phyloP scores from a whole-genome alignment of 2,329 filamentous ascomycete species.

The Whalleya microplaca region DNA sequence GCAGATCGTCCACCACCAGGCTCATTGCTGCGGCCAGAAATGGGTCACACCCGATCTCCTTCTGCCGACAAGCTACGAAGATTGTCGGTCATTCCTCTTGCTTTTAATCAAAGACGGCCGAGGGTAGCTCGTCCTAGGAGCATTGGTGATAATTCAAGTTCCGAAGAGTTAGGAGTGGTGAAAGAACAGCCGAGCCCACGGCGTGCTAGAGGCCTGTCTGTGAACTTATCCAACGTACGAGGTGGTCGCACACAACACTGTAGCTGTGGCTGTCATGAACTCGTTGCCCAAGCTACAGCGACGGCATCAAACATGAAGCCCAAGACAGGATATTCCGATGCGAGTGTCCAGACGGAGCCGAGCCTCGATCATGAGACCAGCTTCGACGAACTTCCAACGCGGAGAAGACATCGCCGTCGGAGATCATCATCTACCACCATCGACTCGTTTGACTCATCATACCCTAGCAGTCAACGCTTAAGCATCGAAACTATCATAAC shows the following conservation, averaged over 20 bases:
- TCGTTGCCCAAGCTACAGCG: not conserved
- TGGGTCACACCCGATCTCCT: slow-evolving; percentile 19
- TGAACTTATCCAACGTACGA: not conserved
- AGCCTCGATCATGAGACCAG: not conserved
- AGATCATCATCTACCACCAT: slow-evolving; percentile 19
- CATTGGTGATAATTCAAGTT: slow-evolving; percentile 12
- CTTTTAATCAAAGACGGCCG: slow-evolving; percentile 19
- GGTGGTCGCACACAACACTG: not conserved
- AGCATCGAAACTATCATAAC: slow-evolving; percentile 31
- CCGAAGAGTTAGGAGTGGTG: slow-evolving; percentile 24
- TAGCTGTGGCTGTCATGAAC: slow-evolving; percentile 5
- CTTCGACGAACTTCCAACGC: slow-evolving; percentile 1
- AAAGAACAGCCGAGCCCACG: not conserved
- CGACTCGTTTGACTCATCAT: slow-evolving; percentile 20
- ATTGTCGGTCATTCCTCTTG: slow-evolving; percentile 20
- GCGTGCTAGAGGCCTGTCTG: not conserved
- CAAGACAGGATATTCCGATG: slow-evolving; percentile 29
- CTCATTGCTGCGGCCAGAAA: slow-evolving; percentile 4
- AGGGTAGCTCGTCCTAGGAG: slow-evolving; percentile 30
- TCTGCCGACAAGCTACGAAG: slow-evolving; percentile 24
- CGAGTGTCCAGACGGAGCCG: slow-evolving; percentile 35
- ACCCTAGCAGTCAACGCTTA: slow-evolving; percentile 28
- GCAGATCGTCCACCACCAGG: slow-evolving; percentile 8
- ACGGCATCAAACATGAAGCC: slow-evolving; percentile 3
- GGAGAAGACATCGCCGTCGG: slow-evolving; percentile 12